These are phyloP conservation scores for Schizophyllum amplum DNA, from an alignment of 1,284 basidiomycete species.

Conservation along the genomic window DNA sequence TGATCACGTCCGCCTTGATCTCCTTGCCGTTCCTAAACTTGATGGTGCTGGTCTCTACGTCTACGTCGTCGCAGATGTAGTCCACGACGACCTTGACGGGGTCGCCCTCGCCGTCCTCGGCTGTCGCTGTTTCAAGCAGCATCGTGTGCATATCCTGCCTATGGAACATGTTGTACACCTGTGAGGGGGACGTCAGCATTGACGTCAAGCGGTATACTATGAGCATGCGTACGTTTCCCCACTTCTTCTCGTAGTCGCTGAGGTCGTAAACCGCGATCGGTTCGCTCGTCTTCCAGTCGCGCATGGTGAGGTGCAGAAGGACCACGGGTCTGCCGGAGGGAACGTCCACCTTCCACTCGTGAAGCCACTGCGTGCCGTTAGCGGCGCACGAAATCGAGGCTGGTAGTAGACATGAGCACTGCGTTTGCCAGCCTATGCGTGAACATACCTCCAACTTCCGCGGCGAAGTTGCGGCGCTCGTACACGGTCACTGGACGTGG, in stretches of 20 bases:
- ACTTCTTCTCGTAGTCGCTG: constrained; percentile 22
- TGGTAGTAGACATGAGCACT: neutral
- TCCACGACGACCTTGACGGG: constrained; percentile 21
- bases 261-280: constrained; percentile 24
- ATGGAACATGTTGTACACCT: constrained; percentile 25
- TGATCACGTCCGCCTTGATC: constrained; percentile 26
- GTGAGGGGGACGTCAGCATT: neutral
- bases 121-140: constrained; percentile 20
- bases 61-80: constrained; percentile 23
- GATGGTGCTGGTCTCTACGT: constrained; percentile 19
- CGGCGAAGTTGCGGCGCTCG: constrained; percentile 23
- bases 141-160: constrained; percentile 24
- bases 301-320: constrained; percentile 21
- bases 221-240: constrained; percentile 17
- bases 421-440: neutral
- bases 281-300: constrained; percentile 21
- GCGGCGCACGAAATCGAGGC: constrained; percentile 27
- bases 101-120: constrained; percentile 18
- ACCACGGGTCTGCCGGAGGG: constrained; percentile 23
- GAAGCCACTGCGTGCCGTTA: constrained; percentile 26
- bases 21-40: constrained; percentile 25
- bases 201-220: neutral
- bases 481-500: constrained; percentile 17
- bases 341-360: constrained; percentile 25
- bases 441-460: constrained; percentile 18